Conservation (phyloP, 2,329 filamentous ascomycete genomes). For the Escovopsis weberi region DNA sequence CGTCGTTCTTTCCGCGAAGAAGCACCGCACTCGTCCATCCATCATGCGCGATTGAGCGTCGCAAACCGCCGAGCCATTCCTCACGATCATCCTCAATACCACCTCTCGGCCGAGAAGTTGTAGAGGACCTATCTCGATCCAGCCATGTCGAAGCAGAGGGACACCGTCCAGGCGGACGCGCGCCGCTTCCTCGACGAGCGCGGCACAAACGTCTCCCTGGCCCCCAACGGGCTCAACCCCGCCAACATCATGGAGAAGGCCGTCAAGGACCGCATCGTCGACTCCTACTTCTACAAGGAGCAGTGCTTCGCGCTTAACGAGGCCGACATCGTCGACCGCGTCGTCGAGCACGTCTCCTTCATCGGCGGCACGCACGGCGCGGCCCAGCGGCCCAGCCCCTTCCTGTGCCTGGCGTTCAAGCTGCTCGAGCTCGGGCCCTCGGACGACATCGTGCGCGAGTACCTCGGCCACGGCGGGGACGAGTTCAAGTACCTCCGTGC, state of each 20-base stretch:
- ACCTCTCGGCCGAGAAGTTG: too few species aligned
- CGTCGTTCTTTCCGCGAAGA: too few species aligned
- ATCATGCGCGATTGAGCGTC: neutral
- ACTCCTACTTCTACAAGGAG: slow-evolving; percentile 97
- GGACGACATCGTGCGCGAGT: slow-evolving; percentile 65
- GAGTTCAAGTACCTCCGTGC: slow-evolving; percentile 79
- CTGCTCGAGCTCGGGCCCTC: slow-evolving; percentile 75
- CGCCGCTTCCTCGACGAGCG: slow-evolving; percentile 77
- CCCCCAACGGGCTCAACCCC: slow-evolving; percentile 80
- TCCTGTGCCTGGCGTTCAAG: slow-evolving; percentile 90
- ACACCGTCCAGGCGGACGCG: slow-evolving; percentile 64
- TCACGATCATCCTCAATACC: slow-evolving; percentile 5
- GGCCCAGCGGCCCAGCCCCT: slow-evolving; percentile 76
- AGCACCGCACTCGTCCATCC: too few species aligned
- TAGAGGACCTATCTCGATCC: too few species aligned
- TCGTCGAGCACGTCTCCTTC: slow-evolving; percentile 65
- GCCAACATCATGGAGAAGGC: slow-evolving; percentile 94
- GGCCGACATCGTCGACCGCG: slow-evolving; percentile 71
- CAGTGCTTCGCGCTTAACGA: slow-evolving; percentile 94
- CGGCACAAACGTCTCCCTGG: slow-evolving; percentile 59
- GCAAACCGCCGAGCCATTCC: slow-evolving; percentile 1
- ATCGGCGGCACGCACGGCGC: slow-evolving; percentile 80
- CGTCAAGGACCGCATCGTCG: slow-evolving; percentile 86
- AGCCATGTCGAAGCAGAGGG: slow-evolving; percentile 23
- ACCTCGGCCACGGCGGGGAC: slow-evolving; percentile 61